Base-by-base conservation (phyloP, 352 stramenopile genomes). In the Phytophthora palmivora region DNA sequence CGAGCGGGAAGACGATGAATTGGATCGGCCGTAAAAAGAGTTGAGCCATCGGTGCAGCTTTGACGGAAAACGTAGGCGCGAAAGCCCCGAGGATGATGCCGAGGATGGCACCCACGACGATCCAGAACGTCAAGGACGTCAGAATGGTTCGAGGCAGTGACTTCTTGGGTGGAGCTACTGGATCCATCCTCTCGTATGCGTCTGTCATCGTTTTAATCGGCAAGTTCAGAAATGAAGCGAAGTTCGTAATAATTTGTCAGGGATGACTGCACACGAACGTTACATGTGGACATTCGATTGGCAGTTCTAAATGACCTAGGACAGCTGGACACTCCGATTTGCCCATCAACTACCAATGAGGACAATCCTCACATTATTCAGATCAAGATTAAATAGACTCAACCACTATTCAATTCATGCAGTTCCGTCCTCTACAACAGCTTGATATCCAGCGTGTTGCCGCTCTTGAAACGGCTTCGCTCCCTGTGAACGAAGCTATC, bases 1-100 rank as follows among this genome's bases (percentile, higher is more conserved):
- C 75, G 30, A 76, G 69, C 43, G 75, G 75, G 55, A 84, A 84
- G 34, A 84, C 75, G 46, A 81, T 77, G 47, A 84, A 84, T 41
- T 78, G 68, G 37, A 77, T 66, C 3, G 63, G 59, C 1, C 67
- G 71, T n/a, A 79, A 50, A 51, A 80, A 84, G 19, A 81, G 41
- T n/a, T 84, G 55, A 32, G 61, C 53, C 61, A 80, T 79, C 0
- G 75, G 75, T 19, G 64, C 59, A 5, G 75, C 75, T 37, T 78
- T 59, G 34, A 74, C 77, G 16, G 63, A 77, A 44, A 81, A 84
- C 4, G 41, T 59, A 14, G 72, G 75, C 41, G 75, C 72, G 21
- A 74, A 63, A 16, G 70, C 42, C 21, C 72, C 75, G 14, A 84
- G 63, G 33, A 82, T 37, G 32, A 81, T 67, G 7, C 75, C 75